Evolutionary conservation across 75 land plant genomes (phyloP).

Genomic region (Sequoia sempervirens): DNA sequence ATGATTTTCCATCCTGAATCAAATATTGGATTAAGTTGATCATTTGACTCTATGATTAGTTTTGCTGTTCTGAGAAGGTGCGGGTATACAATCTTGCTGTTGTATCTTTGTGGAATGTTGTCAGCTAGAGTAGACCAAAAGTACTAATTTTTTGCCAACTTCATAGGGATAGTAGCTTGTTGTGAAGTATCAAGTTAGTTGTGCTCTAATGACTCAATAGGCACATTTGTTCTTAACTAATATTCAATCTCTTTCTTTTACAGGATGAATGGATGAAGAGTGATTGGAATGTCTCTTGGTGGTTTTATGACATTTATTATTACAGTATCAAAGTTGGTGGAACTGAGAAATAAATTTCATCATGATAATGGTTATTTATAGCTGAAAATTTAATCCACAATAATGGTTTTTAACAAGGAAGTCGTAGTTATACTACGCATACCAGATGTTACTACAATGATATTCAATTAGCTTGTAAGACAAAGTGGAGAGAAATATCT

Average conservation of each 20-base stretch:
- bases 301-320: neutral
- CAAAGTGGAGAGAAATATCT: too few species aligned
- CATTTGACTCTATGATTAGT: neutral
- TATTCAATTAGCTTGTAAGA: too few species aligned
- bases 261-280: constrained; percentile 7
- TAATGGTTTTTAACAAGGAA: too few species aligned
- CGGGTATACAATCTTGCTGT: neutral
- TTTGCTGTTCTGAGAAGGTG: neutral
- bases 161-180: neutral
- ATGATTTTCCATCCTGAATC: neutral
- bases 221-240: neutral
- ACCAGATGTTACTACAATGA: too few species aligned
- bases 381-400: too few species aligned
- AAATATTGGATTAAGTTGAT: neutral
- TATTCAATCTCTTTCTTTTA: neutral
- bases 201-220: neutral
- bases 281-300: neutral
- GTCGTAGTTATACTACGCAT: too few species aligned
- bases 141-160: neutral
- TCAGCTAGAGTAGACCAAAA: neutral
- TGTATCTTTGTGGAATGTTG: neutral
- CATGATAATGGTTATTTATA: too few species aligned
- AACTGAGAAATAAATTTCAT: too few species aligned
- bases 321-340: too few species aligned
- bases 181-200: neutral